Conservation (phyloP, 305 asterid species). For the Lippia alba region DNA sequence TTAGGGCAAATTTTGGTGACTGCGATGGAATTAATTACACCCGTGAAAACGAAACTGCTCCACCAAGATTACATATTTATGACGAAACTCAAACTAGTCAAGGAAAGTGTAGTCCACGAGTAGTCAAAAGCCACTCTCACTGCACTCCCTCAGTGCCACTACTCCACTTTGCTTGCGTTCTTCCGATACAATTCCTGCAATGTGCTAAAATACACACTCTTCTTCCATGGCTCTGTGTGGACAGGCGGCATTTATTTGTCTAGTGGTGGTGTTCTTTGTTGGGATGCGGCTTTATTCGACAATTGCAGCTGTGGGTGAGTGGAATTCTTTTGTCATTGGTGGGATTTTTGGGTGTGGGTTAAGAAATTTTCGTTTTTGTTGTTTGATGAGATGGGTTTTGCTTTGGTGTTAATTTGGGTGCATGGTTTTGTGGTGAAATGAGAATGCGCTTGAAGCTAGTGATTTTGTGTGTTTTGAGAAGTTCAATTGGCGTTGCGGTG, state of each 20-base stretch:
- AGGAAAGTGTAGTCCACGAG: background rate
- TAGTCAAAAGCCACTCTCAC: slow-evolving; percentile 34
- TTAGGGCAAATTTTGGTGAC: background rate
- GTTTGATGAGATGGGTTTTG: slow-evolving; percentile 20
- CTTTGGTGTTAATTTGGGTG: slow-evolving; percentile 24
- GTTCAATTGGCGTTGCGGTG: background rate
- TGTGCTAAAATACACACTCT: slow-evolving; percentile 40
- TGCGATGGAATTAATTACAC: slow-evolving; percentile 13
- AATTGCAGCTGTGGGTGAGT: slow-evolving; percentile 56
- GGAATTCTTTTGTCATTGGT: slow-evolving; percentile 19
- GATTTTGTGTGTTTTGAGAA: background rate
- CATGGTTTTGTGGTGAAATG: slow-evolving; percentile 22
- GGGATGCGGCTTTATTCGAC: slow-evolving; percentile 41
- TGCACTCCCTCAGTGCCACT: slow-evolving; percentile 13
- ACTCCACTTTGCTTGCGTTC: slow-evolving; percentile 9
- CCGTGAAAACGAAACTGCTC: background rate
- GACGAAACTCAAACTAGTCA: background rate
- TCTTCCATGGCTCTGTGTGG: slow-evolving; percentile 54
- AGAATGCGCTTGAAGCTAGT: slow-evolving; percentile 7
- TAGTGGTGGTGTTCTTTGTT: slow-evolving; percentile 44
- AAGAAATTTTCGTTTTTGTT: slow-evolving; percentile 22
- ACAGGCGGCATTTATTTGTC: slow-evolving; percentile 41
- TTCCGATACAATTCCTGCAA: slow-evolving; percentile 12
- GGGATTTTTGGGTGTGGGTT: background rate
- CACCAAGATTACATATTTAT: slow-evolving; percentile 7